phyloP scores from a whole-genome alignment of 305 asterid species.

The Rubia balearica region DNA sequence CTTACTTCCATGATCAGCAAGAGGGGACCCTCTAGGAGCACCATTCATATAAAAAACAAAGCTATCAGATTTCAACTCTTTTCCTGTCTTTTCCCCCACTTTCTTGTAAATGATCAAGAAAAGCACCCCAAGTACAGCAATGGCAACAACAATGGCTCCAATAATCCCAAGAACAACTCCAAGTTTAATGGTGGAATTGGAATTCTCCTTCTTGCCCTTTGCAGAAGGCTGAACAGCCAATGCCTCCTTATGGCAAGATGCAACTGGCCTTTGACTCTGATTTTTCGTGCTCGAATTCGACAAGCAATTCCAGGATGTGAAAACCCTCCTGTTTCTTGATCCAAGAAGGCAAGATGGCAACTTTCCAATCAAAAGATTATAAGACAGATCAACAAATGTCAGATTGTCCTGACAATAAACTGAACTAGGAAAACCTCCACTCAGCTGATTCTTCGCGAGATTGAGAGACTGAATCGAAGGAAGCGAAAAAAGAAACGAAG shows the following conservation, averaged over 20 bases:
- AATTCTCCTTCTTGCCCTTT: constrained; percentile 20
- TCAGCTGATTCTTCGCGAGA: constrained; percentile 57
- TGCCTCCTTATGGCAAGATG: constrained; percentile 85
- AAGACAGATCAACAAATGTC: constrained; percentile 61
- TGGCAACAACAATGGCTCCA: constrained; percentile 44
- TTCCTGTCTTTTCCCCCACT: constrained; percentile 28
- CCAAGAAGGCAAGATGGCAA: constrained; percentile 74
- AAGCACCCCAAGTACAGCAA: constrained; percentile 46
- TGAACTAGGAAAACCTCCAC: constrained; percentile 51
- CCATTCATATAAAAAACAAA: constrained; percentile 52
- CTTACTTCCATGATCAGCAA: constrained; percentile 51
- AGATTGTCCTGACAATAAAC: constrained; percentile 50
- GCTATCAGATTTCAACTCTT: constrained; percentile 41
- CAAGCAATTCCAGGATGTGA: constrained; percentile 61
- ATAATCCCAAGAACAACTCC: constrained; percentile 72
- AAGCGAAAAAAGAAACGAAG: constrained; percentile 58
- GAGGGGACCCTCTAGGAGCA: constrained; percentile 32
- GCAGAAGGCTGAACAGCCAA: constrained; percentile 74
- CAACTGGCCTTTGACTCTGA: constrained; percentile 39
- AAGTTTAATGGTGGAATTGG: constrained; percentile 49
- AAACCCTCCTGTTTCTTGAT: constrained; percentile 48
- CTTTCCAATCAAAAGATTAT: constrained; percentile 64
- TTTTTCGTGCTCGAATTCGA: constrained; percentile 48
- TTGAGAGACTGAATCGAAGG: constrained; percentile 45
- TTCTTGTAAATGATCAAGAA: constrained; percentile 43